Conservation (phyloP, 2,329 filamentous ascomycete genomes). For the Aspergillus luchuensis region DNA sequence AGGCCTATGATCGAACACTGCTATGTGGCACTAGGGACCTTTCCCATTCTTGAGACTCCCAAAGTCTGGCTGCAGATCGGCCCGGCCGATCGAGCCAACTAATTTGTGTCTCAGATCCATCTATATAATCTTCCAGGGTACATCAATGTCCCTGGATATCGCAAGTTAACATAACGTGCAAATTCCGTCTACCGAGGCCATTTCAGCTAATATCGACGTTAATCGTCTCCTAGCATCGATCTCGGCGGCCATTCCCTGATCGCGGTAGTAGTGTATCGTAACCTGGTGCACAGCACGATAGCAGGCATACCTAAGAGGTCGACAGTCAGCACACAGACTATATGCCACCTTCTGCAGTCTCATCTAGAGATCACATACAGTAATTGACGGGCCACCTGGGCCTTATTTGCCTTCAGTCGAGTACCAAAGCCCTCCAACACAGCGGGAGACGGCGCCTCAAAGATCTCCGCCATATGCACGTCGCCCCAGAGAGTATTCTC, state of each 20-base stretch:
- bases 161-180: background rate
- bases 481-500: conserved; percentile 60
- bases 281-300: conserved; percentile 42
- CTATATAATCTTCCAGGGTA: background rate
- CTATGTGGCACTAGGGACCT: background rate
- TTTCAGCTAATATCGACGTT: conserved; percentile 33
- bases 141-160: background rate
- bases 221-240: conserved; percentile 41
- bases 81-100: no score
- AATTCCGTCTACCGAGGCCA: conserved; percentile 25
- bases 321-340: conserved; percentile 2
- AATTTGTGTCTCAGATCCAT: background rate
- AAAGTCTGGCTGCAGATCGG: background rate
- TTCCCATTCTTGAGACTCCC: background rate
- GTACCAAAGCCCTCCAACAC: conserved; percentile 41
- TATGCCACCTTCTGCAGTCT: background rate
- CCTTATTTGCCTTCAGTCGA: conserved; percentile 23
- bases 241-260: conserved; percentile 37
- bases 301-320: conserved; percentile 38
- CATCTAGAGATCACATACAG: conserved; percentile 32
- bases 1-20: background rate
- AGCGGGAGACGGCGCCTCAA: conserved; percentile 41
- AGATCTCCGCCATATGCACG: conserved; percentile 55
- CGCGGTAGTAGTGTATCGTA: conserved; percentile 44
- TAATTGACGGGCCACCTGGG: conserved; percentile 34